Percentiles rank a stretch among this genome's conserved stretches.
Evolutionary conservation across 2,329 filamentous ascomycete species (phyloP).

Genomic region (Cytospora schulzeri): DNA sequence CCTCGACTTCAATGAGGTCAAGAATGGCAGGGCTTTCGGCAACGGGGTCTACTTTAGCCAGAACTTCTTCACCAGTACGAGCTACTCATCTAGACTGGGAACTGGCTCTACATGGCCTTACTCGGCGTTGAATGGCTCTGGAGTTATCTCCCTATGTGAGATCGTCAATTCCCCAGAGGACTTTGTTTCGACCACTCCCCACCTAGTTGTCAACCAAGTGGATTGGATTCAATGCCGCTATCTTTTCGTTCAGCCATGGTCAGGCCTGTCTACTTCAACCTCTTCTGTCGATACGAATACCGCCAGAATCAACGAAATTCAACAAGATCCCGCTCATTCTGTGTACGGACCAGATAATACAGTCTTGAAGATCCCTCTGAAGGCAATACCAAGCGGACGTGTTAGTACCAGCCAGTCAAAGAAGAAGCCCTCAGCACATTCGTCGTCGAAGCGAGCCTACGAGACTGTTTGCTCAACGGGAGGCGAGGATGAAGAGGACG

Average conservation of each 20-base stretch:
- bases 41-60: slow-evolving; percentile 81
- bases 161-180: slow-evolving; percentile 72
- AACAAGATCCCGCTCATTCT: slow-evolving; percentile 28
- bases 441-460: slow-evolving; percentile 20
- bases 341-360: slow-evolving; percentile 24
- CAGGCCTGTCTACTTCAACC: slow-evolving; percentile 3
- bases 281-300: neutral
- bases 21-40: slow-evolving; percentile 71
- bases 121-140: slow-evolving; percentile 61
- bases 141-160: slow-evolving; percentile 77
- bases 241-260: slow-evolving; percentile 57
- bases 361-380: slow-evolving; percentile 36
- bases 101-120: slow-evolving; percentile 58
- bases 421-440: neutral
- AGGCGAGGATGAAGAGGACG: slow-evolving; percentile 50
- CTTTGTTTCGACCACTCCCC: slow-evolving; percentile 58
- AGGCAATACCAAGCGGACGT: slow-evolving; percentile 36
- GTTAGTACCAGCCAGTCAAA: slow-evolving; percentile 6
- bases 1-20: slow-evolving; percentile 66
- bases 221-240: slow-evolving; percentile 93
- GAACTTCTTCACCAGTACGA: slow-evolving; percentile 56
- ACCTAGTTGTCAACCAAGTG: slow-evolving; percentile 72
- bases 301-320: neutral
- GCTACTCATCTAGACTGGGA: slow-evolving; percentile 17
- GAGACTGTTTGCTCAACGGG: slow-evolving; percentile 32